Percentiles rank a stretch among this genome's conserved stretches.
These are phyloP conservation scores for Chrysoporthe deuterocubensis DNA, from an alignment of 2,329 filamentous ascomycete species.

Conservation along the genomic window DNA sequence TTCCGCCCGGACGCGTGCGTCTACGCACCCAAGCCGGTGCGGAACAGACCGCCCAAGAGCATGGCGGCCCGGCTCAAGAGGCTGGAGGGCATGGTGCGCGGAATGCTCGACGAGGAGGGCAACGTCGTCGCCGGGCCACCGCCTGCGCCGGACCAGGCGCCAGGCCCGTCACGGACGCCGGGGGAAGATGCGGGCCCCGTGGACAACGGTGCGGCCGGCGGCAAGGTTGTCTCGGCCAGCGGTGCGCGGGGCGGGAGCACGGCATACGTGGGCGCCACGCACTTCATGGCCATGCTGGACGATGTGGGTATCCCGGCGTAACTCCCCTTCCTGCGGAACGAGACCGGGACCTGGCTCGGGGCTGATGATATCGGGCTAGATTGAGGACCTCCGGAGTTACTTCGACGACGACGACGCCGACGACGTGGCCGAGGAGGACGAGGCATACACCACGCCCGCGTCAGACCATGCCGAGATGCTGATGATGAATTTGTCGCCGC, in stretches of 20 bases:
- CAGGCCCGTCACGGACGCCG: background rate
- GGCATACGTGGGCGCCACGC: conserved; percentile 62
- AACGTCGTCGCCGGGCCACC: background rate
- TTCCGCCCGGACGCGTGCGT: conserved; percentile 49
- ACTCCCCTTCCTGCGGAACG: background rate
- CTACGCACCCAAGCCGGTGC: conserved; percentile 53
- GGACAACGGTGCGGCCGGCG: conserved; percentile 35
- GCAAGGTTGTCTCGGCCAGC: conserved; percentile 49
- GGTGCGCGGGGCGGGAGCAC: conserved; percentile 38
- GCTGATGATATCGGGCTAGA: conserved; percentile 41
- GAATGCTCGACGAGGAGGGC: conserved; percentile 53
- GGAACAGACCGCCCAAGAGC: conserved; percentile 47
- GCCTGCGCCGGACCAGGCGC: background rate
- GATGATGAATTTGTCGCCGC: conserved; percentile 44
- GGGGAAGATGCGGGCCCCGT: conserved; percentile 27
- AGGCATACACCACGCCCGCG: conserved; percentile 40
- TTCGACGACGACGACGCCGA: conserved; percentile 56
- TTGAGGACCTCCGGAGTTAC: conserved; percentile 62
- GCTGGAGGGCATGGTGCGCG: conserved; percentile 62
- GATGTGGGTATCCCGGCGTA: conserved; percentile 46
- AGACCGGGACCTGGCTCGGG: background rate
- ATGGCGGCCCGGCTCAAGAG: conserved; percentile 59
- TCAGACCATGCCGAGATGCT: conserved; percentile 47
- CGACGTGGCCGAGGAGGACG: conserved; percentile 34
- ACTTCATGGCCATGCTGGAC: conserved; percentile 64